Conservation (phyloP, 371 early-diverging fungal genomes). For the Parasitella parasitica region DNA sequence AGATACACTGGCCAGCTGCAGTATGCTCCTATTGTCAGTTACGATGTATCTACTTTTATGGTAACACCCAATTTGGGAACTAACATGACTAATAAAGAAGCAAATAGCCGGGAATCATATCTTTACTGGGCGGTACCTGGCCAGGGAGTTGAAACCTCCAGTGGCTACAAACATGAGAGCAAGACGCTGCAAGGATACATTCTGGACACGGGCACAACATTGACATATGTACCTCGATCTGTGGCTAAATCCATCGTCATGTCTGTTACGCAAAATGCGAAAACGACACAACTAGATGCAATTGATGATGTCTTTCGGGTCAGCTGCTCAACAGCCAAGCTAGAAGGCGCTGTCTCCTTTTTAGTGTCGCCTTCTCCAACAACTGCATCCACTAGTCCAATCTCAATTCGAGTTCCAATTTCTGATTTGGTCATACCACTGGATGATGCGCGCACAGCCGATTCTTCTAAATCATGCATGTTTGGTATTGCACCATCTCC, state of each 20-base stretch:
- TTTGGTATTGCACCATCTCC: conserved; percentile 46
- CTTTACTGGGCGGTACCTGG: conserved; percentile 16
- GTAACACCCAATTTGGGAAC: conserved; percentile 3
- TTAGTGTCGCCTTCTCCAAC: conserved; percentile 10
- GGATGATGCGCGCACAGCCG: conserved; percentile 26
- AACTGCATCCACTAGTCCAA: conserved; percentile 7
- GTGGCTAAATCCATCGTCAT: conserved; percentile 30
- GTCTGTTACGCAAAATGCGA: conserved; percentile 19
- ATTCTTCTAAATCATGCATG: conserved; percentile 30
- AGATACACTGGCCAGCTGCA: conserved; percentile 52
- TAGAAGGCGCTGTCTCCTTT: conserved; percentile 9
- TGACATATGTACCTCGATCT: conserved; percentile 35
- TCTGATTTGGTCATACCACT: conserved; percentile 41
- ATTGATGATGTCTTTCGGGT: conserved; percentile 34
- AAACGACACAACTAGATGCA: conserved; percentile 23
- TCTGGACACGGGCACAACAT: conserved; percentile 46
- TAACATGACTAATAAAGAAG: neutral
- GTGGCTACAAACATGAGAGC: neutral
- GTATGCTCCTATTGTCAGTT: conserved; percentile 44
- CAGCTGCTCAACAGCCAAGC: conserved; percentile 26
- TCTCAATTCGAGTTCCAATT: conserved; percentile 28
- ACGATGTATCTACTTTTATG: conserved; percentile 11
- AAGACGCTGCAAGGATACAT: conserved; percentile 27
- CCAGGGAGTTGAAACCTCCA: conserved; percentile 7
- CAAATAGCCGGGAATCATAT: neutral